A percentile compares a stretch with the other conserved stretches of the same genome.
Conservation (phyloP, 768 basidiomycete species). For the Boletus pseudopeckii region DNA sequence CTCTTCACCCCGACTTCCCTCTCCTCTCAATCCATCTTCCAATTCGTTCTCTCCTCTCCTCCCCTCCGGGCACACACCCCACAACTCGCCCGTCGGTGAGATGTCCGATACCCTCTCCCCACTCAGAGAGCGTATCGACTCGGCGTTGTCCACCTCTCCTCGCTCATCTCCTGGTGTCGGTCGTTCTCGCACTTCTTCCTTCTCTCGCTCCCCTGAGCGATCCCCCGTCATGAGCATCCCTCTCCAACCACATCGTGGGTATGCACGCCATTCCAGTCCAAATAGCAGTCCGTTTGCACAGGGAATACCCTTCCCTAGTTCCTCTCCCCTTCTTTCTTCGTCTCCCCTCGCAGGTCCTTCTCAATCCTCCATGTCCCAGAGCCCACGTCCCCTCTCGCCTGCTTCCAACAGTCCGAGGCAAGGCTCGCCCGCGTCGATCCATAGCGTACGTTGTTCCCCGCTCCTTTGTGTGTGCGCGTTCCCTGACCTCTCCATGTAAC, state of each 20-base stretch:
- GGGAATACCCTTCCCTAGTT: slow-evolving; percentile 11
- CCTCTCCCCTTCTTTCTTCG: slow-evolving; percentile 6
- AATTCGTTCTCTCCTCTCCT: slow-evolving; percentile 3
- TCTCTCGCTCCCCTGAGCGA: slow-evolving; percentile 17
- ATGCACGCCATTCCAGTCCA: slow-evolving; percentile 11
- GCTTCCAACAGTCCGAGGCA: not conserved
- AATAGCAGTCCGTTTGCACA: slow-evolving; percentile 6
- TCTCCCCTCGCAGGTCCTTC: slow-evolving; percentile 9
- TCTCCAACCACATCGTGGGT: slow-evolving; percentile 1
- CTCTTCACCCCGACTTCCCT: slow-evolving; percentile 19
- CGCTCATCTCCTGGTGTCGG: not conserved
- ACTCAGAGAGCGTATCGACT: slow-evolving; percentile 15
- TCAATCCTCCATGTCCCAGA: not conserved
- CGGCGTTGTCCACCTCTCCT: not conserved
- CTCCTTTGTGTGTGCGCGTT: not conserved
- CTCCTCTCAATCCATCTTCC: slow-evolving; percentile 23
- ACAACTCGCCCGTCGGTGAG: slow-evolving; percentile 11
- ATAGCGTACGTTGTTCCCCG: slow-evolving; percentile 9
- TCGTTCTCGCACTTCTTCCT: slow-evolving; percentile 7
- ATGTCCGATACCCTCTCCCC: slow-evolving; percentile 17
- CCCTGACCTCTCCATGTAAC: not conserved
- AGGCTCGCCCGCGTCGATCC: slow-evolving; percentile 9
- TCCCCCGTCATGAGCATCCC: slow-evolving; percentile 4
- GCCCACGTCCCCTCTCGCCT: slow-evolving; percentile 6
- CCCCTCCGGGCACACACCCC: not conserved